These are phyloP conservation scores for Metschnikowia vanudenii DNA, from an alignment of 805 yeast genomes.

Conservation along the genomic window DNA sequence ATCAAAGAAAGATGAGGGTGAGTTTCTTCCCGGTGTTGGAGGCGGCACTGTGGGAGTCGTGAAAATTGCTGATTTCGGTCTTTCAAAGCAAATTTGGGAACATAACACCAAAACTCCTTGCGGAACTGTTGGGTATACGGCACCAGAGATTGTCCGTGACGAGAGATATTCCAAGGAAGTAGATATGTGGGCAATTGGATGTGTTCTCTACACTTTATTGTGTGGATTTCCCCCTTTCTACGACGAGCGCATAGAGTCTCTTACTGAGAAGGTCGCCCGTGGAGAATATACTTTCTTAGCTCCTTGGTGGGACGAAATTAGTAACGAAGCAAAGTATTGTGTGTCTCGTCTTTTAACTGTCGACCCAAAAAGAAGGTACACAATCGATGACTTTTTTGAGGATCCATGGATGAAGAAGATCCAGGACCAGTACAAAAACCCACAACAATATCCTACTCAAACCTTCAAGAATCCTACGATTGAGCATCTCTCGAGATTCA, in stretches of 20 bases:
- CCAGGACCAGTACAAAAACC: slow-evolving; percentile 11
- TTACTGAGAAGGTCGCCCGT: slow-evolving; percentile 64
- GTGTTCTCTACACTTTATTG: slow-evolving; percentile 63
- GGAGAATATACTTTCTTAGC: slow-evolving; percentile 73
- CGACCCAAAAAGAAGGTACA: slow-evolving; percentile 65
- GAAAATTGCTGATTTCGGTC: slow-evolving; percentile 69
- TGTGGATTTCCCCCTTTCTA: slow-evolving; percentile 78
- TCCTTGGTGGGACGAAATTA: slow-evolving; percentile 91
- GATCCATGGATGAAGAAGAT: slow-evolving; percentile 62
- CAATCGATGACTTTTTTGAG: slow-evolving; percentile 60
- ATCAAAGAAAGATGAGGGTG: slow-evolving; percentile 61
- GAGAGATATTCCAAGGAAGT: slow-evolving; percentile 64
- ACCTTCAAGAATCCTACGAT: slow-evolving; percentile 2
- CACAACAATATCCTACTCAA: slow-evolving; percentile 8
- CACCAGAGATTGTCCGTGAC: slow-evolving; percentile 61
- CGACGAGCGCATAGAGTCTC: slow-evolving; percentile 61
- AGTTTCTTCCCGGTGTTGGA: slow-evolving; percentile 50
- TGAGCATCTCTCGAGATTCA: slow-evolving; percentile 13
- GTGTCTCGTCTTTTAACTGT: slow-evolving; percentile 65
- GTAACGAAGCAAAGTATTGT: slow-evolving; percentile 65
- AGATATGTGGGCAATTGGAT: slow-evolving; percentile 74
- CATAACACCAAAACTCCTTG: slow-evolving; percentile 62
- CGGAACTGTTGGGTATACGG: slow-evolving; percentile 75
- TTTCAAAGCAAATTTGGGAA: slow-evolving; percentile 53
- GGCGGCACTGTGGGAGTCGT: slow-evolving; percentile 64